Base-by-base conservation (phyloP, 768 basidiomycete species). In the Boletus patriciae region DNA sequence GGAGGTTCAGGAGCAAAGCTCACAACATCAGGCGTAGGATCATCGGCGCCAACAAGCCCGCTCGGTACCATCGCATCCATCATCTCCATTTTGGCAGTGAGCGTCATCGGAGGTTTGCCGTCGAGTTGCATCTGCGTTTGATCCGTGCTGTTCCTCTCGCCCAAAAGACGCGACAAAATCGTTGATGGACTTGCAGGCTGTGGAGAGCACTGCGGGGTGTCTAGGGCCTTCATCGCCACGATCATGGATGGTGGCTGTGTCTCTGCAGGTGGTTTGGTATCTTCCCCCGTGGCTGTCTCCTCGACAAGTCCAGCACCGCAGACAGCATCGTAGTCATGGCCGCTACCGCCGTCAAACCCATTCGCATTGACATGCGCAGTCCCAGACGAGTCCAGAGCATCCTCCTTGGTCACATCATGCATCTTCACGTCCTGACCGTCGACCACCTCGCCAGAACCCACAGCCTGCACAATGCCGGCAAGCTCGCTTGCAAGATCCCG, bases 1-100 rank as follows among this genome's bases (percentile, higher is more conserved):
- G 66, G 69, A 44, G 70, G 71, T 10, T 70, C 67, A 65, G 71
- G 65, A 46, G 69, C 70, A 43, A 61, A 58, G 64, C 60, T 65
- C 63, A 63, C 65, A 61, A 55, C 59, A 55, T 64, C 60, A 49
- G 64, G 62, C 48, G 27, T 40, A 52, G 46, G 49, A 29, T 63
- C 67, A 51, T 72, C 60, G 4, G 47, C 33, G 13, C 50, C 55
- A 47, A 55, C 47, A 42, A 56, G 56, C 16, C 55, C 71, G 46
- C 45, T 67, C 8, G 59, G 65, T 31, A 72, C 46, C 21, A 58
- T 31, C 16, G 31, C 58, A 34, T 71, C 70, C 47, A 68, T 46
- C 15, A 65, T 46, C 48, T 72, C 70, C 54, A 65, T 33, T n/a
- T 71, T 71, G 44, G 69, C 57, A 4, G 38, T 38, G 23, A 69